Conservation (phyloP, 2,329 filamentous ascomycete species). For the Fusarium anguioides region DNA sequence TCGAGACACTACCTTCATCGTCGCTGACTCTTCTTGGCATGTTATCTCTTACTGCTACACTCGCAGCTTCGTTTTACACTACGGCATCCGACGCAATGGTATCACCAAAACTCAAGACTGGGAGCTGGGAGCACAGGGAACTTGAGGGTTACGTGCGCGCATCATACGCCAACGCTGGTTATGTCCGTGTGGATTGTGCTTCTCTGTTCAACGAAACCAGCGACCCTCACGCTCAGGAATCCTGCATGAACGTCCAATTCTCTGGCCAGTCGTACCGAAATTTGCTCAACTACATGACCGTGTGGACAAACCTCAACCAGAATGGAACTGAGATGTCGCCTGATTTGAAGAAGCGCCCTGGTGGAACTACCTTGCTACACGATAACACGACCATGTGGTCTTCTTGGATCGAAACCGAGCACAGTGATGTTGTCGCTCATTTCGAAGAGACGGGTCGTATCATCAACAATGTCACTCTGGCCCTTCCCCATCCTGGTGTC, state of each 20-base stretch:
- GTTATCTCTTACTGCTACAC: conserved; percentile 71
- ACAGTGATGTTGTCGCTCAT: conserved; percentile 62
- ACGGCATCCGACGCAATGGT: conserved; percentile 81
- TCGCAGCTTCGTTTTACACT: conserved; percentile 78
- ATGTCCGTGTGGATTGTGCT: conserved; percentile 66
- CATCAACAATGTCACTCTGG: conserved; percentile 80
- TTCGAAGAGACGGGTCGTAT: conserved; percentile 65
- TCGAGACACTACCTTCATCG: conserved; percentile 71
- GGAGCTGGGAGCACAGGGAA: conserved; percentile 59
- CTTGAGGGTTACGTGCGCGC: conserved; percentile 68
- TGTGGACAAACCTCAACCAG: conserved; percentile 63
- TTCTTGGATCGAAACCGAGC: conserved; percentile 72
- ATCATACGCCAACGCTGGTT: conserved; percentile 71
- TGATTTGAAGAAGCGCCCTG: conserved; percentile 62
- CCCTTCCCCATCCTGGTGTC: conserved; percentile 79
- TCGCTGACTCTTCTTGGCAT: conserved; percentile 71
- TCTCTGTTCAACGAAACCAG: conserved; percentile 67
- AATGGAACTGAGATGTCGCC: conserved; percentile 56
- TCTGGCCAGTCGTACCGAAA: conserved; percentile 78
- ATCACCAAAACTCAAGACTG: conserved; percentile 74
- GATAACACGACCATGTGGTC: conserved; percentile 79
- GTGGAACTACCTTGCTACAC: conserved; percentile 70
- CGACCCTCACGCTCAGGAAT: conserved; percentile 54
- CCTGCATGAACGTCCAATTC: conserved; percentile 76
- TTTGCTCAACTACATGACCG: conserved; percentile 68